phyloP scores from a whole-genome alignment of 2,329 filamentous ascomycete genomes.

The Neobulgaria alba region DNA sequence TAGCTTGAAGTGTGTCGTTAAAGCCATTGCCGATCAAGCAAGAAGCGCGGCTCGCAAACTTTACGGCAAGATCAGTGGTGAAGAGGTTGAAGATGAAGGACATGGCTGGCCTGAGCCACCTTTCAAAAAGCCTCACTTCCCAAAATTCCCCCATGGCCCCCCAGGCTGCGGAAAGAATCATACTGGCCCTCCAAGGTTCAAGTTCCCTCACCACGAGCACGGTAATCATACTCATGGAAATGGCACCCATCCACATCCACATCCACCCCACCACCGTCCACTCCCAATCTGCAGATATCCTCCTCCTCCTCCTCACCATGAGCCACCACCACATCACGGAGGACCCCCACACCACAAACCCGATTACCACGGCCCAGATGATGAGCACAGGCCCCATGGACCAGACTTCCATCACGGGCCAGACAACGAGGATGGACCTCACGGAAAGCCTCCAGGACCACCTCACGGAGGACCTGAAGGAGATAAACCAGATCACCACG shows the following conservation, averaged over 20 bases:
- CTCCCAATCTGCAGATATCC: conserved; percentile 24
- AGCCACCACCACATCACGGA: conserved; percentile 5
- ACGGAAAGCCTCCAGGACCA: conserved; percentile 5
- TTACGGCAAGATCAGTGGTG: conserved; percentile 25
- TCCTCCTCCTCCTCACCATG: conserved; percentile 17
- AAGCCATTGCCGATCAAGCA: conserved; percentile 33
- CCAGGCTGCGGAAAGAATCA: conserved; percentile 4
- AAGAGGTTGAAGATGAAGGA: conserved; percentile 10
- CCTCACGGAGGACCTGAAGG: conserved; percentile 1
- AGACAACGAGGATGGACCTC: conserved; percentile 1
- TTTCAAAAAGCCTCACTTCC: conserved; percentile 2
- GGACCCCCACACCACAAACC: conserved; percentile 2
- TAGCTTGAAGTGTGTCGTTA: conserved; percentile 36
- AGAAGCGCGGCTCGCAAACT: conserved; percentile 30
- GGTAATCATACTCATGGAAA: conserved; percentile 20
- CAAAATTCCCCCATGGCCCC: conserved; percentile 7
- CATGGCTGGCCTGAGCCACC: not conserved
- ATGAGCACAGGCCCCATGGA: conserved; percentile 5
- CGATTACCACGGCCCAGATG: not conserved
- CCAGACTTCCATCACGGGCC: conserved; percentile 1
- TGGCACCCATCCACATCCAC: conserved; percentile 10
- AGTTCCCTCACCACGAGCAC: too few relatives aligned
- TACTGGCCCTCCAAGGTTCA: conserved; percentile 10
- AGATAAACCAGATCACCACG: conserved; percentile 3
- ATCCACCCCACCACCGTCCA: conserved; percentile 24